phyloP scores from a whole-genome alignment of 2,329 filamentous ascomycete genomes.

The Trichoderma harzianum region DNA sequence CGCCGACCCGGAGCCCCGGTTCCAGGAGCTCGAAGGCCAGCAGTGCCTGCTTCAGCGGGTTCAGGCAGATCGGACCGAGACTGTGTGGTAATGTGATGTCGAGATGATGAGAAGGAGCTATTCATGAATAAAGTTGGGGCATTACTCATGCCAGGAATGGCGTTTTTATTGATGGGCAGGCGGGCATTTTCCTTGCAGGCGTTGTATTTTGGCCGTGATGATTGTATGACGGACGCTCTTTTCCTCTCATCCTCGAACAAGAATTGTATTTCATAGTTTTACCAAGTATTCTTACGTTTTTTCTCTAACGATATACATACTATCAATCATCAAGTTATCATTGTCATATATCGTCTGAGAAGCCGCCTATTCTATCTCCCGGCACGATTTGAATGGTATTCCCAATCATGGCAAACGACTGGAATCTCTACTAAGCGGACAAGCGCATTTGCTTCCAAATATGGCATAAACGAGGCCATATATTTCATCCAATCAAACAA shows the following conservation, averaged over 20 bases:
- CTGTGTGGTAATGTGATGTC: conserved; percentile 46
- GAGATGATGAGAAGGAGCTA: background rate
- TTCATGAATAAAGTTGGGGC: background rate
- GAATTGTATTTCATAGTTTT: background rate
- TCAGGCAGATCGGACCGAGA: conserved; percentile 31
- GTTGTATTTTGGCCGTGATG: background rate
- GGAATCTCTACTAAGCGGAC: background rate
- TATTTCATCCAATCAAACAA: background rate
- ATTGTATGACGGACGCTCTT: background rate
- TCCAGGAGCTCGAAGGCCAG: conserved; percentile 25
- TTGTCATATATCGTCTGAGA: background rate
- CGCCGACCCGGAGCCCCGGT: conserved; percentile 22
- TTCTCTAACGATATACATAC: background rate
- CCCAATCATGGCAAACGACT: too few relatives aligned
- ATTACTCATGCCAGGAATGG: background rate
- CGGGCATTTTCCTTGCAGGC: background rate
- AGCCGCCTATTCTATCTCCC: background rate
- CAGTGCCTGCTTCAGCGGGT: conserved; percentile 26
- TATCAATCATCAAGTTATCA: background rate
- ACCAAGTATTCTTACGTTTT: background rate
- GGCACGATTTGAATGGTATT: too few relatives aligned
- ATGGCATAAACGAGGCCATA: background rate
- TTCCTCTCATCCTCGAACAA: background rate
- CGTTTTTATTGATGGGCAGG: background rate
- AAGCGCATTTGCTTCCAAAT: background rate